Conservation (phyloP, 2,329 filamentous ascomycete species). For the Colletotrichum abscissum region DNA sequence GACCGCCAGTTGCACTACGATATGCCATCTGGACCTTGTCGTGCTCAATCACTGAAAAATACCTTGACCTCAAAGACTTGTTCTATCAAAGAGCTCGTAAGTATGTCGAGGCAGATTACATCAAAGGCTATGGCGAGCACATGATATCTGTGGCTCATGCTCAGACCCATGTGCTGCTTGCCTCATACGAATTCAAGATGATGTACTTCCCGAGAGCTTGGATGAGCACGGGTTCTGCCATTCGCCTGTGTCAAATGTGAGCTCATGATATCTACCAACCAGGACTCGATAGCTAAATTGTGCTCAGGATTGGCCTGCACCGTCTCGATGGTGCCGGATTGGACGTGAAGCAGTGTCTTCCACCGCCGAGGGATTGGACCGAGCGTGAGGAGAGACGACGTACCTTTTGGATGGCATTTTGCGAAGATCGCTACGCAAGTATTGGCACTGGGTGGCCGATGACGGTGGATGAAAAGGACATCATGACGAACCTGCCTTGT, state of each 20-base stretch:
- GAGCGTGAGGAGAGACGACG: slow-evolving; percentile 90
- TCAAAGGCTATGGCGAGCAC: slow-evolving; percentile 91
- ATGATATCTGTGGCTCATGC: slow-evolving; percentile 88
- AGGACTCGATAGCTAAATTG: neutral
- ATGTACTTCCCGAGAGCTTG: slow-evolving; percentile 98
- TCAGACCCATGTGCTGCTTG: slow-evolving; percentile 84
- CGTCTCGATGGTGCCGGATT: slow-evolving; percentile 83
- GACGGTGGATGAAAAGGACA: slow-evolving; percentile 91
- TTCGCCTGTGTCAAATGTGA: slow-evolving; percentile 86
- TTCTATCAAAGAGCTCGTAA: slow-evolving; percentile 93
- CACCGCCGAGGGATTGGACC: slow-evolving; percentile 90
- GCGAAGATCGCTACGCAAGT: slow-evolving; percentile 90
- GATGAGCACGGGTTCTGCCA: slow-evolving; percentile 87
- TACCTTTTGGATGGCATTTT: slow-evolving; percentile 96
- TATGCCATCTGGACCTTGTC: slow-evolving; percentile 98
- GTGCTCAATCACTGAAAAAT: slow-evolving; percentile 87
- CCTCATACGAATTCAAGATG: slow-evolving; percentile 93
- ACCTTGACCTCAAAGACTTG: slow-evolving; percentile 80
- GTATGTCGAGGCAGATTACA: slow-evolving; percentile 88
- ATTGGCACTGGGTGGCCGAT: slow-evolving; percentile 98
- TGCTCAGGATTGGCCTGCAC: slow-evolving; percentile 87
- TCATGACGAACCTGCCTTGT: slow-evolving; percentile 85
- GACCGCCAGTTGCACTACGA: slow-evolving; percentile 87
- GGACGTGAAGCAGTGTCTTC: slow-evolving; percentile 92
- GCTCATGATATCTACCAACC: slow-evolving; percentile 38